These are phyloP conservation scores for Phytophthora nicotianae DNA, from an alignment of 352 stramenopile species.

Conservation along the genomic window DNA sequence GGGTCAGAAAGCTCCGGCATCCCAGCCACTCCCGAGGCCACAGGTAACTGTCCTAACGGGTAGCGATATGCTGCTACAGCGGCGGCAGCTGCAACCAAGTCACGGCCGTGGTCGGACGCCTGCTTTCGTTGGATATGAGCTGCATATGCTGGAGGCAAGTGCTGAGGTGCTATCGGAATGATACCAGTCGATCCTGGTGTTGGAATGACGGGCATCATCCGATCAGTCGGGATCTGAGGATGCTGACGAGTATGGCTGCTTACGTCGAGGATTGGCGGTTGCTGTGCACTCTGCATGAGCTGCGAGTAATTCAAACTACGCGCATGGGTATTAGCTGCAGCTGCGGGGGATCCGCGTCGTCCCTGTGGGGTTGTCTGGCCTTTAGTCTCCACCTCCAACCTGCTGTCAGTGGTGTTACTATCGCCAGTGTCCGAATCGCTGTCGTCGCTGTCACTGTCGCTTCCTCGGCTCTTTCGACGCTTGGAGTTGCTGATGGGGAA, in stretches of 20 bases:
- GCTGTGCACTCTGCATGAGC: constrained; percentile 38
- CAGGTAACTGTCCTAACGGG: constrained; percentile 36
- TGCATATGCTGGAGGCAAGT: constrained; percentile 35
- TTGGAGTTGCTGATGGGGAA: constrained; percentile 77
- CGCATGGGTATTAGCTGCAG: constrained; percentile 7
- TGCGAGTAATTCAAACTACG: constrained; percentile 34
- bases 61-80: constrained; percentile 47
- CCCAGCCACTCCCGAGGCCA: constrained; percentile 17
- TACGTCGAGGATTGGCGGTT: constrained; percentile 20
- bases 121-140: constrained; percentile 33
- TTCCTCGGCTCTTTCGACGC: constrained; percentile 37
- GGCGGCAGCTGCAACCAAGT: constrained; percentile 33
- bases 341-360: constrained; percentile 15
- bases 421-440: constrained; percentile 39
- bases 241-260: constrained; percentile 19
- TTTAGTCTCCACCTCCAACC: constrained; percentile 29
- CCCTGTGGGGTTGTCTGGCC: constrained; percentile 15
- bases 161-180: constrained; percentile 28
- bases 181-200: constrained; percentile 13
- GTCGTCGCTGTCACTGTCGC: constrained; percentile 50
- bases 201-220: constrained; percentile 19
- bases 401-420: constrained; percentile 36
- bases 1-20: constrained; percentile 65
- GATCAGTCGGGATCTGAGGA: constrained; percentile 16
- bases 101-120: constrained; percentile 28